These are phyloP conservation scores for Aspergillus biplanus DNA, from an alignment of 495 filamentous ascomycete genomes.

Conservation along the genomic window DNA sequence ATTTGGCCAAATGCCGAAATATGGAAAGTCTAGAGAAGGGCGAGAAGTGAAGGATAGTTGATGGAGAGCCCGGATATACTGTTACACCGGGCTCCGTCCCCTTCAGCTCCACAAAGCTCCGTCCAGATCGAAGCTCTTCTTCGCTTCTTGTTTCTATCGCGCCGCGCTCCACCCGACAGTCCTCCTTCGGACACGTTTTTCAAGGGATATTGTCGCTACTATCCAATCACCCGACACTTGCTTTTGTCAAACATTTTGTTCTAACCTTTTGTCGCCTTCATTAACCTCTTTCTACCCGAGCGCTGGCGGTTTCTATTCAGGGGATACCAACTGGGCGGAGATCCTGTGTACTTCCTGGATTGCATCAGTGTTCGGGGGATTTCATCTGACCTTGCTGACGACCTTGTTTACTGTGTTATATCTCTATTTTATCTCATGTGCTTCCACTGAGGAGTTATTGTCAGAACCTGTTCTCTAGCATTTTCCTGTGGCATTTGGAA, in stretches of 20 bases:
- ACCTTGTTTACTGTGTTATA: constrained; percentile 12
- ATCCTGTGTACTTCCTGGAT: constrained; percentile 24
- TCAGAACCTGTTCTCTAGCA: constrained; percentile 27
- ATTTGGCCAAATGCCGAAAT: too few species aligned
- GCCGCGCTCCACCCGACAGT: constrained; percentile 24
- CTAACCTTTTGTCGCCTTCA: constrained; percentile 6
- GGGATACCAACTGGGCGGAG: constrained; percentile 22
- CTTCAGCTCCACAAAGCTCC: constrained; percentile 23
- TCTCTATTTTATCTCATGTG: constrained; percentile 20
- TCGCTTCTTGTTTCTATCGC: constrained; percentile 21
- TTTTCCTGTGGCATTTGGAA: constrained; percentile 23
- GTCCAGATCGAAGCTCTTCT: constrained; percentile 26
- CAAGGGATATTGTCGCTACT: constrained; percentile 15
- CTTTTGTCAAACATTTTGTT: constrained; percentile 6
- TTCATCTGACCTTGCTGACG: constrained; percentile 17
- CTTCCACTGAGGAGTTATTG: constrained; percentile 24
- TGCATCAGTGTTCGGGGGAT: constrained; percentile 16
- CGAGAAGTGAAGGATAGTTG: background rate
- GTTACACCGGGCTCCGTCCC: constrained; percentile 22
- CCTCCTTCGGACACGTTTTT: constrained; percentile 25
- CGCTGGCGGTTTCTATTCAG: constrained; percentile 24
- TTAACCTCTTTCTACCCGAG: constrained; percentile 9
- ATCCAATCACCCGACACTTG: constrained; percentile 2
- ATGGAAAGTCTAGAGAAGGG: too few species aligned
- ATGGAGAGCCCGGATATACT: constrained; percentile 16